Evolutionary conservation across 2,329 filamentous ascomycete species (phyloP).

Genomic region (Talaromyces atroroseus): DNA sequence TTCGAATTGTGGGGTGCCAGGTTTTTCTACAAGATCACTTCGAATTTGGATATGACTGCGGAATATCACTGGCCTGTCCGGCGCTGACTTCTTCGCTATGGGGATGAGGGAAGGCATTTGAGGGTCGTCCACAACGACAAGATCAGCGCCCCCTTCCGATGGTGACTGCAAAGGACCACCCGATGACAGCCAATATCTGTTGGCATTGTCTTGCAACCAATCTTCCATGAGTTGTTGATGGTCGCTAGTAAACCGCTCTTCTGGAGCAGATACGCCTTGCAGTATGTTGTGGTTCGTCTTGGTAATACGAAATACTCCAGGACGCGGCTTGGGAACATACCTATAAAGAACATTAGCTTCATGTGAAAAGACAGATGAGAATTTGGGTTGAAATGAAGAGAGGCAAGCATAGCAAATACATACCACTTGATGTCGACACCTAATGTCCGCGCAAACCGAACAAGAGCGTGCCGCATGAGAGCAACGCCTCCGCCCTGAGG

Average conservation of each 20-base stretch:
- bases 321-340: conserved; percentile 72
- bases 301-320: conserved; percentile 74
- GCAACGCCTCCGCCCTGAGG: conserved; percentile 79
- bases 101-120: conserved; percentile 78
- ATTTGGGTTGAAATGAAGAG: not conserved
- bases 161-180: conserved; percentile 62
- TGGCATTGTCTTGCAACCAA: conserved; percentile 70
- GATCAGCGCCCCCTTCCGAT: conserved; percentile 66
- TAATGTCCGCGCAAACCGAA: conserved; percentile 62
- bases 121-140: conserved; percentile 75
- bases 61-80: conserved; percentile 71
- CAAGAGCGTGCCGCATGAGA: conserved; percentile 72
- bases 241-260: conserved; percentile 58
- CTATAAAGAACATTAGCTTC: conserved; percentile 24
- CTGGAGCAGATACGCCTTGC: conserved; percentile 65
- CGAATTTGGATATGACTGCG: conserved; percentile 79
- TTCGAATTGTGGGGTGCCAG: conserved; percentile 63
- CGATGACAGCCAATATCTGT: conserved; percentile 65
- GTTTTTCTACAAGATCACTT: conserved; percentile 61
- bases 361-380: not conserved
- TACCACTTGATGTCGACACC: conserved; percentile 70
- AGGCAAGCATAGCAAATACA: conserved; percentile 21
- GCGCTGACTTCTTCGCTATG: conserved; percentile 65
- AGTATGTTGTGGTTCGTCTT: conserved; percentile 88
- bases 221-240: conserved; percentile 59